Percentiles rank a stretch among this genome's conserved stretches.
These are phyloP conservation scores for Fraxinus xanthoxyloides DNA, from an alignment of 305 asterid species.

Conservation along the genomic window DNA sequence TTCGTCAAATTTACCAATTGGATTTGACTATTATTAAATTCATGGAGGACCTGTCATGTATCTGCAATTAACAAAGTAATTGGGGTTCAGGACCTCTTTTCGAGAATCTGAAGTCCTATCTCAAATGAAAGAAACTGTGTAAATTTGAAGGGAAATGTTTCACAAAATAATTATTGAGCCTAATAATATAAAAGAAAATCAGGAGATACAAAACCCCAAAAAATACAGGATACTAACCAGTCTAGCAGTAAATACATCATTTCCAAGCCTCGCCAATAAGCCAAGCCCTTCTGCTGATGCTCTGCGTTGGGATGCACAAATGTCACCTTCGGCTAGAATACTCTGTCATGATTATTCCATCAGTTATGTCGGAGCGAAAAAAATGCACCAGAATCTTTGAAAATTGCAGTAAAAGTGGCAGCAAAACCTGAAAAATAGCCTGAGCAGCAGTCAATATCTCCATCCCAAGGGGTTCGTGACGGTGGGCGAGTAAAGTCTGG, in stretches of 20 bases:
- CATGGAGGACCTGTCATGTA: constrained; percentile 5
- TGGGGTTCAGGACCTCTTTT: constrained; percentile 7
- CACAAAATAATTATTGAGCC: neutral
- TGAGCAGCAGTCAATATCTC: constrained; percentile 81
- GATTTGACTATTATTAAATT: constrained; percentile 14
- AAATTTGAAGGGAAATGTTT: neutral
- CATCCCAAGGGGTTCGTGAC: constrained; percentile 76
- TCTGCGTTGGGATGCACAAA: constrained; percentile 92
- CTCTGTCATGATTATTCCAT: constrained; percentile 51
- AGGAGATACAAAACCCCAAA: constrained; percentile 7
- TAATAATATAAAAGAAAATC: constrained; percentile 11
- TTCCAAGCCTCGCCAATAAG: constrained; percentile 92
- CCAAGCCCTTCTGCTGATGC: constrained; percentile 99
- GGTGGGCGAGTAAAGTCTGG: constrained; percentile 83
- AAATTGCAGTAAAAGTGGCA: constrained; percentile 25
- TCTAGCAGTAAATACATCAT: constrained; percentile 91
- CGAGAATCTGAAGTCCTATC: constrained; percentile 2
- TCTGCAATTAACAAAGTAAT: constrained; percentile 14
- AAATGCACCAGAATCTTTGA: constrained; percentile 19
- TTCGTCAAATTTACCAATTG: neutral
- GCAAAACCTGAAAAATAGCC: constrained; percentile 85
- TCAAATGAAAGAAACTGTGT: neutral
- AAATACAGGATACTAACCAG: constrained; percentile 56
- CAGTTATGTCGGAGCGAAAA: constrained; percentile 22
- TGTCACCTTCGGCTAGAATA: constrained; percentile 92